Evolutionary conservation across 108 stramenopile genomes (phyloP), one percentile per base, ranked within the genome.

Genomic region (Conticribra weissflogii): DNA sequence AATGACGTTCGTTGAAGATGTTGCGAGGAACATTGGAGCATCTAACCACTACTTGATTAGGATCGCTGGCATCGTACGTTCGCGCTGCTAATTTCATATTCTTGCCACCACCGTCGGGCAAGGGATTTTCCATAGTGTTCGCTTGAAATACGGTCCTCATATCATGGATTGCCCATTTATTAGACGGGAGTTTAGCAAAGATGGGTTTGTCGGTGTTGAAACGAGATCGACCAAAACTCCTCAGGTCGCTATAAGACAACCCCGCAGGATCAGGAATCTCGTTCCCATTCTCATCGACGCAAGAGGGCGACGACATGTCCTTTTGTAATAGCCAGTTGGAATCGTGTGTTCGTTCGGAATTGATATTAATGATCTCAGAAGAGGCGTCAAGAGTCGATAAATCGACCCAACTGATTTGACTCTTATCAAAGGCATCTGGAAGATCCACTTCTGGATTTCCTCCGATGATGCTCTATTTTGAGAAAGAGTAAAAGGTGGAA

Each of bases 121-220:
- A 36, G 14, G 74, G 74, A 46, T 69, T 27, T 3, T 68, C 60
- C 15, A 33, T 9, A 15, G 75, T 76, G 15, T 76, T 76, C 8
- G 23, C 61, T 17, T 36, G 27, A 25, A 76, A 71, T 14, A 41
- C 7, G 30, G 70, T 64, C 2, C 75, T 68, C 56, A 50, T 33
- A 32, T 76, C 75, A 28, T 76, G 63, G 24, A 76, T 50, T 22
- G 75, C 68, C 75, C 75, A 76, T 28, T 71, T 71, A 28, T 57
- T 29, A 21, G 23, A 36, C 1, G 72, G 59, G 54, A 74, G 54
- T 46, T 66, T 72, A 54, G 57, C 75, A 69, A 74, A 81, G 19
- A 70, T 58, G 4, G 72, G 63, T 16, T 41, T 54, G 70, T 81
- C 72, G 0, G 51, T 36, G 17, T 66, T 74, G 59, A 57, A 81